phyloP scores from a whole-genome alignment of 1,139 yeast species.

The Lodderomyces orthopsilosis region DNA sequence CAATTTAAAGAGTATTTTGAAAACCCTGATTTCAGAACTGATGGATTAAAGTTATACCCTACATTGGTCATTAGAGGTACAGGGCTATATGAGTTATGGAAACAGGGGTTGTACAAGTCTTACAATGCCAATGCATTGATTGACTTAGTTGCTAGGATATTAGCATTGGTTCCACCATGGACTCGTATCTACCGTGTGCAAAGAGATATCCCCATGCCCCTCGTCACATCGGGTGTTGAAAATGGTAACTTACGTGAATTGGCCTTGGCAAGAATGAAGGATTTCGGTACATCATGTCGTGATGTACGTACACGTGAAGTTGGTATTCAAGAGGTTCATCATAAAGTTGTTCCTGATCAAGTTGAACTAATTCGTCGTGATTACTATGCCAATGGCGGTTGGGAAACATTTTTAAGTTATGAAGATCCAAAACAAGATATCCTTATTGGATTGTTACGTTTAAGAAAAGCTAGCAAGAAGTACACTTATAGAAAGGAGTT shows the following conservation, averaged over 20 bases:
- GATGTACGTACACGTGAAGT: conserved; percentile 99
- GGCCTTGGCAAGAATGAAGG: conserved; percentile 96
- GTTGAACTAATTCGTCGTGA: conserved; percentile 94
- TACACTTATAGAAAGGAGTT: conserved; percentile 91
- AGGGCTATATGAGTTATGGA: conserved; percentile 96
- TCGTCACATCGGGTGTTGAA: conserved; percentile 97
- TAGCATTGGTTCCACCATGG: conserved; percentile 99
- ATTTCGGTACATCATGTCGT: conserved; percentile 92
- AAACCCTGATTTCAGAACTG: conserved; percentile 95
- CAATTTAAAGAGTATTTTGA: conserved; percentile 96
- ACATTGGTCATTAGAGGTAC: conserved; percentile 97
- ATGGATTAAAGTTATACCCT: conserved; percentile 92
- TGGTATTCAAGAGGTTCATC: conserved; percentile 97
- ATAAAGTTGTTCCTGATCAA: conserved; percentile 95
- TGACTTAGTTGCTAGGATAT: conserved; percentile 89
- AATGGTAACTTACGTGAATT: conserved; percentile 95
- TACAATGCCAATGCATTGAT: conserved; percentile 93
- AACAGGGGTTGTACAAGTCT: conserved; percentile 89
- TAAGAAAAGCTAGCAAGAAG: conserved; percentile 85
- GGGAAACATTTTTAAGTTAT: conserved; percentile 96
- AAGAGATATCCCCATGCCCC: conserved; percentile 98
- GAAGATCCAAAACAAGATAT: conserved; percentile 98
- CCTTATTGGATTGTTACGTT: conserved; percentile 81
- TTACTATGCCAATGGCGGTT: conserved; percentile 96
- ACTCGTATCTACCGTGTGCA: conserved; percentile 97